Base-by-base conservation (phyloP, 2,329 filamentous ascomycete species). In the Bipolaris gigantea region DNA sequence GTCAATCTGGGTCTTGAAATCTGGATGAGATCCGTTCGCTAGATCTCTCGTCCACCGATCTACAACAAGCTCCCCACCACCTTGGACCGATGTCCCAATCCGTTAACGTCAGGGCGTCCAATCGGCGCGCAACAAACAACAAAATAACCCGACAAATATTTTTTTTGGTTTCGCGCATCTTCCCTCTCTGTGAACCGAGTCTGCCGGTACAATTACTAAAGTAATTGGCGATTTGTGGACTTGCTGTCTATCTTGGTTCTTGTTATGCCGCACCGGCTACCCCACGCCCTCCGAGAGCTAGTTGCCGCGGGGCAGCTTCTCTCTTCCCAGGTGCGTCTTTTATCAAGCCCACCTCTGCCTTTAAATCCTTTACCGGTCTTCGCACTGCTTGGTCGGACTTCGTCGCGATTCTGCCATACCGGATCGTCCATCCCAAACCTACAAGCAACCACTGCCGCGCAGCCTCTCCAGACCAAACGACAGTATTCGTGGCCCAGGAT, bases 31-130 rank as follows among this genome's bases (percentile, higher is more conserved):
- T 61, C 53, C 57, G 53, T 45, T 50, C 52, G 54, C 56, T 43
- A 56, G 48, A 52, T 38, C 35, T 21, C 49, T 40, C 25, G 44
- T 36, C 39, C 18, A 27, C 41, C 40, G 63, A 67, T 67, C 64
- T 58, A 36, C 61, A 51, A 40, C 63, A 57, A 62, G 63, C 53
- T 44, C 48, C 27, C 11, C 16, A 32, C 30, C 36, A 48, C 23
- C 25, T 48, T 55, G 57, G 56, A 23, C 43, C 43, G 43, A 11
- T 36, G 43, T 55, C 50, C 56, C 56, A 57, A 62, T 54, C 40
- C 34, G 51, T 55, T 55, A 60, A 66, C 55, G 60, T 65, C 64
- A 64, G 62, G 61, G 63, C 61, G 60, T 53, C 65, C 63, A 67
- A 67, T 66, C 63, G 62, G 62, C 53, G 61, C 54, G 53, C 48